phyloP scores from a whole-genome alignment of 345 rosid genomes.

The Aethionema arabicum region DNA sequence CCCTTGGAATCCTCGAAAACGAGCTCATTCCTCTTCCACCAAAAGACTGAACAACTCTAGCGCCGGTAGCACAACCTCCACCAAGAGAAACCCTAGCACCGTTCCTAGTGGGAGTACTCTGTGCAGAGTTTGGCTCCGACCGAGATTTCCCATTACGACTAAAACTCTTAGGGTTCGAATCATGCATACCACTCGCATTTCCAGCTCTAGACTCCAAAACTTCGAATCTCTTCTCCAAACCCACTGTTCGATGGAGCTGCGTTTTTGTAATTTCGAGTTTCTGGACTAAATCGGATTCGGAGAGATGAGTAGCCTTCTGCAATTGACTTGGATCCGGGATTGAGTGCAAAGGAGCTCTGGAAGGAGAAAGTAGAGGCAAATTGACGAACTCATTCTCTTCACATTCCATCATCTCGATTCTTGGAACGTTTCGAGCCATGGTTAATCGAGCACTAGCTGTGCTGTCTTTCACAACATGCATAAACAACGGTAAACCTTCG shows the following conservation, averaged over 20 bases:
- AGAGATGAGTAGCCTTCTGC: constrained; percentile 35
- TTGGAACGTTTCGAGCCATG: constrained; percentile 34
- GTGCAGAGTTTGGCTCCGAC: constrained; percentile 68
- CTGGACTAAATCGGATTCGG: constrained; percentile 40
- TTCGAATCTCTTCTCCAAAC: constrained; percentile 36
- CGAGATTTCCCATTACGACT: constrained; percentile 49
- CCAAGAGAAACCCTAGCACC: constrained; percentile 59
- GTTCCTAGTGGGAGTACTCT: constrained; percentile 70
- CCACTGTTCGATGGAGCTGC: constrained; percentile 26
- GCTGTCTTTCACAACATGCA: constrained; percentile 42
- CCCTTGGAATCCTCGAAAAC: constrained; percentile 51
- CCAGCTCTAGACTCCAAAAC: constrained; percentile 28
- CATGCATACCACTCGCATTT: constrained; percentile 26
- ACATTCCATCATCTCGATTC: constrained; percentile 42
- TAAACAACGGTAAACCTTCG: constrained; percentile 10
- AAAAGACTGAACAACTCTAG: constrained; percentile 36
- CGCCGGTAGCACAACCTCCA: constrained; percentile 41
- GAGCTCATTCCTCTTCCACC: constrained; percentile 52
- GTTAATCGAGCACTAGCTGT: constrained; percentile 32
- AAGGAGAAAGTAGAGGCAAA: constrained; percentile 54
- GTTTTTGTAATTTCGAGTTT: constrained; percentile 36
- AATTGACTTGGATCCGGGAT: constrained; percentile 77
- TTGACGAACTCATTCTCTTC: constrained; percentile 64
- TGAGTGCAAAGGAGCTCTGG: constrained; percentile 67
- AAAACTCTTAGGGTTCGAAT: constrained; percentile 46